Base-by-base conservation (phyloP, 148 eudicot species). In the Nyssa sinensis region DNA sequence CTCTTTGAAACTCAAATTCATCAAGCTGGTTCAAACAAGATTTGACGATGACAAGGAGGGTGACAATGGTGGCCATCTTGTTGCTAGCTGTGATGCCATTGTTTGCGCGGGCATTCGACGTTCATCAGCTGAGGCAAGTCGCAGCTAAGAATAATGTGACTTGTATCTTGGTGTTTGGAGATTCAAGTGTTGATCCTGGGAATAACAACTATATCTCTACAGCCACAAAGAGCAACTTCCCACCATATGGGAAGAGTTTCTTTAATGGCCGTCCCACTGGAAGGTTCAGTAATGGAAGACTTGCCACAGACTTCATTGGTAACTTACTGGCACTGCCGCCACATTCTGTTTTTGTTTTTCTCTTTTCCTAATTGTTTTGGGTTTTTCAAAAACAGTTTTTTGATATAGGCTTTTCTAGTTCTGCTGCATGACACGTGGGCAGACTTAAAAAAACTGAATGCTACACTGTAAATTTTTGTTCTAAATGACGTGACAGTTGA, bases 121-220 rank as follows among this genome's bases (percentile, higher is more conserved):
- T 51, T 67, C 23, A 16, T 59, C 71, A 64, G 64, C 23, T 80
- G 11, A 82, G 83, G 75, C 30, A 47, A 29, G 14, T 41, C 6
- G 83, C 68, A 0, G 71, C 84, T 19, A 80, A 80, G 72, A 66
- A 71, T 28, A 82, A 82, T 53, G 57, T 69, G 72, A 74, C 80
- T 0, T 80, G 84, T 41, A 0, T 87, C 2, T 82, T 84, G 51
- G 88, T 94, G 63, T 91, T 94, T 51, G 98, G 98, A 63, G 97
- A 91, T 64, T 91, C 97, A 2, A 89, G 88, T 12, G 93, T 91
- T 34, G 97, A 91, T 80, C 88, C 97, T 19, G 97, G 91, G 8
- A 87, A 87, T 31, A 87, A 87, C 57, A 81, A 87, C 69, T 47
- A 17, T 31, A 70, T 87, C 24, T 7, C 28, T 0, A 65, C 77